A percentile compares a stretch with the other conserved stretches of the same genome.
Conservation (phyloP, 176 grass and related monocot genomes). For the Puya raimondii region DNA sequence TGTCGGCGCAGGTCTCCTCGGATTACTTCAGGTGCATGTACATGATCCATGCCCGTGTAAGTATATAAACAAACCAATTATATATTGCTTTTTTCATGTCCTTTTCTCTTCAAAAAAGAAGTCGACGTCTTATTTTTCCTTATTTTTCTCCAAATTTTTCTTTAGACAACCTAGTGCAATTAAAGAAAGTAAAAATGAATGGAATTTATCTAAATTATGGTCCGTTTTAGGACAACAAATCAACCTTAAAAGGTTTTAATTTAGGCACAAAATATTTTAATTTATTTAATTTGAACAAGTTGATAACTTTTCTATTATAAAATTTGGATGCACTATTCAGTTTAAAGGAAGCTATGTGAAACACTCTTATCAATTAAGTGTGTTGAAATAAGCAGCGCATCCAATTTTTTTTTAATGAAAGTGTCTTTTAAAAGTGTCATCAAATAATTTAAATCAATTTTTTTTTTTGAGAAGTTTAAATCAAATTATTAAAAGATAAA, state of each 20-base stretch:
- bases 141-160: not conserved
- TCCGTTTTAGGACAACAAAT: not conserved
- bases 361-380: no score
- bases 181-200: not conserved
- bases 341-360: no score
- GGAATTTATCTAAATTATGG: not conserved
- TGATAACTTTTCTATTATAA: no score
- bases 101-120: not conserved
- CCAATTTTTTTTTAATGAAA: no score
- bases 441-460: no score
- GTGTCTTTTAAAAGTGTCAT: no score
- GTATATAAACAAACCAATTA: not conserved
- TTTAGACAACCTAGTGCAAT: not conserved
- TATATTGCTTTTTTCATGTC: not conserved
- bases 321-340: no score
- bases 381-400: no score
- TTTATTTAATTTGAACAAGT: not conserved
- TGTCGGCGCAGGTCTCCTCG: slow-evolving; percentile 26
- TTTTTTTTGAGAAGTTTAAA: no score
- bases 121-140: not conserved
- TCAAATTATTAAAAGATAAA: no score
- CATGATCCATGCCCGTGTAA: slow-evolving; percentile 55
- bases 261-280: not conserved
- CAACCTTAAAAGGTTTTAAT: not conserved
- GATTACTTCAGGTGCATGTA: slow-evolving; percentile 19